Percentiles rank a stretch among this genome's conserved stretches.
phyloP scores from a whole-genome alignment of 495 filamentous ascomycete genomes.

The Hyaloscypha finlandica region DNA sequence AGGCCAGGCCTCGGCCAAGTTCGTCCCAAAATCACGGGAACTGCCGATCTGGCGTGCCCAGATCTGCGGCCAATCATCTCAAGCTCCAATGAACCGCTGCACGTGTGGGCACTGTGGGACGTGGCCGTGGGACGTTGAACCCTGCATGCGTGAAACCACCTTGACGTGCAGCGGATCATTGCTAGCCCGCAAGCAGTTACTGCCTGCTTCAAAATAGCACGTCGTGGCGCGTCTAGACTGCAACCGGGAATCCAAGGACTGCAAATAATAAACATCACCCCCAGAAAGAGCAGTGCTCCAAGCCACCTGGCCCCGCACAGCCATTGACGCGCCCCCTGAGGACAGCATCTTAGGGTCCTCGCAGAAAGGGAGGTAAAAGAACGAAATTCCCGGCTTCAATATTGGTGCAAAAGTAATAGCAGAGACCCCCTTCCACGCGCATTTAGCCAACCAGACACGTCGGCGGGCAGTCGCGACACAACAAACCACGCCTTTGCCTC shows the following conservation, averaged over 20 bases:
- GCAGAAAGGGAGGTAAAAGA: neutral
- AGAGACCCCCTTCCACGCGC: neutral
- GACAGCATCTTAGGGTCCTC: slow-evolving; percentile 11
- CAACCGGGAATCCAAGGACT: slow-evolving; percentile 1
- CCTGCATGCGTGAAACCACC: neutral
- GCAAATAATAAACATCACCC: slow-evolving; percentile 6
- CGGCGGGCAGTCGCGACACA: neutral
- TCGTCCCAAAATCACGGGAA: neutral
- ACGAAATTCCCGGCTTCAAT: neutral
- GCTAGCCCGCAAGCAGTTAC: neutral
- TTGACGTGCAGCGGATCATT: slow-evolving; percentile 3
- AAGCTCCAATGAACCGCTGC: neutral
- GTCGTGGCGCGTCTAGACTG: neutral
- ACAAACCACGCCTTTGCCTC: neutral
- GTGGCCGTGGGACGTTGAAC: neutral
- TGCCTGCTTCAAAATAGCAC: neutral
- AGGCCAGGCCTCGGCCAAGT: neutral
- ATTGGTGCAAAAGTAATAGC: slow-evolving; percentile 8
- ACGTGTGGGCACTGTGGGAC: no score
- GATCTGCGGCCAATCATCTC: neutral
- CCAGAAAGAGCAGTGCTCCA: neutral
- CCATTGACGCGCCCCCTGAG: slow-evolving; percentile 18
- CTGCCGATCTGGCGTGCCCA: neutral
- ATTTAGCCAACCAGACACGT: slow-evolving; percentile 15
- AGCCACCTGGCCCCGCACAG: slow-evolving; percentile 8